A percentile compares a stretch with the other conserved stretches of the same genome.
These are phyloP conservation scores for Podila horticola DNA, from an alignment of 192 early-diverging fungal genomes.

Conservation along the genomic window DNA sequence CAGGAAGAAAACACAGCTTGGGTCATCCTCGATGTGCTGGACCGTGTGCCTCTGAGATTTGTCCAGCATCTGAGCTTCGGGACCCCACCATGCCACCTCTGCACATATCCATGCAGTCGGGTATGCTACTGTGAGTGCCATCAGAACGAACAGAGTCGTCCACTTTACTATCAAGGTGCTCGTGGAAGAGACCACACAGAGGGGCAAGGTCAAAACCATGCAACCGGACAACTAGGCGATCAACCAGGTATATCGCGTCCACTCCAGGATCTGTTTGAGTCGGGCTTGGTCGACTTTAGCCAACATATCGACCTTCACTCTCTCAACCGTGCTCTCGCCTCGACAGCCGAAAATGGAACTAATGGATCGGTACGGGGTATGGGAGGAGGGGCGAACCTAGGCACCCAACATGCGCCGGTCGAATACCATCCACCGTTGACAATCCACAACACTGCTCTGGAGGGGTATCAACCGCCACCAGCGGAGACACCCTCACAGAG, in stretches of 20 bases:
- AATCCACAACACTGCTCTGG: not conserved
- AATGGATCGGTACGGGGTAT: too few species aligned
- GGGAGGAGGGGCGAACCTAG: not conserved
- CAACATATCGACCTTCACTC: conserved; percentile 25
- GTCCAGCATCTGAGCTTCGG: conserved; percentile 26
- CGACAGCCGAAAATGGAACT: not conserved
- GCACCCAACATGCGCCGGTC: not conserved
- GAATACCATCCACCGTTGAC: not conserved
- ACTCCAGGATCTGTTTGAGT: conserved; percentile 27
- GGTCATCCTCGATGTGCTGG: conserved; percentile 31
- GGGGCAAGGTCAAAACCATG: not conserved
- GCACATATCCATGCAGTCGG: conserved; percentile 22
- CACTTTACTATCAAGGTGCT: not conserved
- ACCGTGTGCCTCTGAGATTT: conserved; percentile 8
- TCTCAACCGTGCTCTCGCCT: conserved; percentile 6
- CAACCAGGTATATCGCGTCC: conserved; percentile 10
- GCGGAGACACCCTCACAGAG: not conserved
- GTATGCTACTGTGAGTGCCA: conserved; percentile 32
- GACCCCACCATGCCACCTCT: conserved; percentile 29
- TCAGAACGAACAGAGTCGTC: conserved; percentile 18
- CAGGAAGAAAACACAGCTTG: conserved; percentile 17
- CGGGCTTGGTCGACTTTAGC: conserved; percentile 27
- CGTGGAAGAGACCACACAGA: not conserved
- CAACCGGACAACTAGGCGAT: not conserved
- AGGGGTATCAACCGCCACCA: not conserved